phyloP scores from a whole-genome alignment of 1,284 basidiomycete species.

The Dichomitus squalens region DNA sequence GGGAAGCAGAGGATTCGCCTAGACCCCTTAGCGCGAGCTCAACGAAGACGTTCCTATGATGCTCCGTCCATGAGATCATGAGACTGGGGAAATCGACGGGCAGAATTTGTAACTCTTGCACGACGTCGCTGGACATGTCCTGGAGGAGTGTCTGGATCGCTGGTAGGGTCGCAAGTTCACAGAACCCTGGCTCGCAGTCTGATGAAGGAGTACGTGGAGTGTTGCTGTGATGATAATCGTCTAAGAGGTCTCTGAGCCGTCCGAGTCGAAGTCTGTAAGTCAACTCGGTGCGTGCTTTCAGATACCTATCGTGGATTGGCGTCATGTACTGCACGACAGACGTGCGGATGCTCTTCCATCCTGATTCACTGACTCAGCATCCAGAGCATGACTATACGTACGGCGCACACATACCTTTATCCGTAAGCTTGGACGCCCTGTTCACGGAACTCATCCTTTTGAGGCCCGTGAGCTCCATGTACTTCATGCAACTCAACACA shows the following conservation, averaged over 20 bases:
- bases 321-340: neutral
- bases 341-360: neutral
- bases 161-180: neutral
- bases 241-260: neutral
- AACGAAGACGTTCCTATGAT: neutral
- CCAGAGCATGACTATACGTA: neutral
- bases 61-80: neutral
- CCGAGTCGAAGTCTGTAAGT: neutral
- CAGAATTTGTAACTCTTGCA: no score
- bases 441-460: neutral
- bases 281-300: no score
- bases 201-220: neutral
- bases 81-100: neutral
- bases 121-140: neutral
- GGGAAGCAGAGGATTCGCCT: neutral
- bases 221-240: neutral
- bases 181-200: neutral
- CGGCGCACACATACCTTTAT: neutral
- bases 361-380: neutral
- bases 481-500: neutral
- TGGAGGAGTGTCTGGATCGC: neutral
- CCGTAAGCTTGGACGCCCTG: conserved; percentile 2
- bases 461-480: neutral
- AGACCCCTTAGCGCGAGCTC: neutral
- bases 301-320: neutral